Conservation (phyloP, 2,329 filamentous ascomycete genomes). For the Pezicula neosporulosa region DNA sequence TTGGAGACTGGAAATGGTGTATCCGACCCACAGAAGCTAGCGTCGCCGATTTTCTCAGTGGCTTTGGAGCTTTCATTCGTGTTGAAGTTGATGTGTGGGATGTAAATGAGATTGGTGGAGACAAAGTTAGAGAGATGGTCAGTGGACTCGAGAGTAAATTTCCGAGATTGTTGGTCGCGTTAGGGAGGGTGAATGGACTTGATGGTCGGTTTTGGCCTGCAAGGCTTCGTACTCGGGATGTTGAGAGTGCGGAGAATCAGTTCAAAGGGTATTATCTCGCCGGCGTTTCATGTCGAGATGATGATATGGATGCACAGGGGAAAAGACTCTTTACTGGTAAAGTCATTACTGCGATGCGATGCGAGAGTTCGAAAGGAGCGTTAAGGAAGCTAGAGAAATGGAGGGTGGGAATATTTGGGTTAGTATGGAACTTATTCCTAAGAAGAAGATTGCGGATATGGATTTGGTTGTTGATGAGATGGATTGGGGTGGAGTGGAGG, state of each 20-base stretch:
- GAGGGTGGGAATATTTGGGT: conserved; percentile 6
- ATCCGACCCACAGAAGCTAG: neutral
- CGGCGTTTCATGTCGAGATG: conserved; percentile 4
- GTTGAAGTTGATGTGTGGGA: conserved; percentile 12
- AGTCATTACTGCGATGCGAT: conserved; percentile 6
- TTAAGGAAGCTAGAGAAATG: conserved; percentile 9
- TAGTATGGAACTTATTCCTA: conserved; percentile 5
- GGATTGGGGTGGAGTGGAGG: conserved; percentile 2
- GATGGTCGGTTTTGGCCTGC: conserved; percentile 11
- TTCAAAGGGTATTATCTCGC: conserved; percentile 10
- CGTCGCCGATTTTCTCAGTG: conserved; percentile 5
- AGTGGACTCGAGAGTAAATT: conserved; percentile 11
- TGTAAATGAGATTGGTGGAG: neutral
- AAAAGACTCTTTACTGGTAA: conserved; percentile 11
- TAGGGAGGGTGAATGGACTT: conserved; percentile 6
- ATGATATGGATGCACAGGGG: conserved; percentile 4
- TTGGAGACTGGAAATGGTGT: conserved; percentile 8
- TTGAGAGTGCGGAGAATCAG: neutral
- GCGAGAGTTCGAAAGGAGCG: conserved; percentile 10
- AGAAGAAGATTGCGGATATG: conserved; percentile 6
- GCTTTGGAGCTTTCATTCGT: conserved; percentile 8
- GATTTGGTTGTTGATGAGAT: conserved; percentile 6
- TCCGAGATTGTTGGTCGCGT: conserved; percentile 6
- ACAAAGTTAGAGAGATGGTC: conserved; percentile 7
- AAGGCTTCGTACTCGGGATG: conserved; percentile 2